Evolutionary conservation across 176 grass and related monocot genomes (phyloP), one percentile per base, ranked within the genome.

Genomic region (Luzula sylvatica): DNA sequence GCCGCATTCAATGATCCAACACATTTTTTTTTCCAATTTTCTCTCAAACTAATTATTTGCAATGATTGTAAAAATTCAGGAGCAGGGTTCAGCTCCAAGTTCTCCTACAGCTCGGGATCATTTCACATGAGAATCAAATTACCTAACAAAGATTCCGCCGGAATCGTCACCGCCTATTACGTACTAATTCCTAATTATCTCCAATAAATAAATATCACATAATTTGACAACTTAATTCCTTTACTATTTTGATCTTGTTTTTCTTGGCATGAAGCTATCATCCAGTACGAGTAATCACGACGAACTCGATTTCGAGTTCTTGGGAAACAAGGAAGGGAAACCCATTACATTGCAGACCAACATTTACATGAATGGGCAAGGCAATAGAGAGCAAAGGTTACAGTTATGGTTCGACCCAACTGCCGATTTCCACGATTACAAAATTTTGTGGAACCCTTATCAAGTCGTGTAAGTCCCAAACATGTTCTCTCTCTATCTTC

Each of bases 391-490:
- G 66, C 74, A 94, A 57, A 64, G 74, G 20, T 35, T 79, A 1
- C 1, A 15, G 24, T 72, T 93, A 11, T 93, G 81, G 81, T 93
- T 86, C 50, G 87, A 93, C 55, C 87, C 87, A 1, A 55, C 81
- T 8, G 70, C 78, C 12, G 71, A 87, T 19, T 79, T 94, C 78
- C 87, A 94, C 15, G 71, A 82, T 51, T 87, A 94, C 70, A 65
- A 20, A 51, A 69, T 87, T 24, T 70, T 94, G n/a, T 94, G 87
- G 87, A 94, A 94, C 55, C 77, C 87, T 3, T 76, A 70, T 68
- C 87, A 82, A 20, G 50, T 87, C 5, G 87, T 79, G 87, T 87
- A 66, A 73, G 61, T 52, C 6, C 2, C 19, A 5, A n/a, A 22
- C 27, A 11, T n/a, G n/a, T 17, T 58, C 9, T 14, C 21, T 16